Evolutionary conservation across 2,329 filamentous ascomycete genomes (phyloP), one percentile per base, ranked within the genome.

Genomic region (Colletotrichum cereale): DNA sequence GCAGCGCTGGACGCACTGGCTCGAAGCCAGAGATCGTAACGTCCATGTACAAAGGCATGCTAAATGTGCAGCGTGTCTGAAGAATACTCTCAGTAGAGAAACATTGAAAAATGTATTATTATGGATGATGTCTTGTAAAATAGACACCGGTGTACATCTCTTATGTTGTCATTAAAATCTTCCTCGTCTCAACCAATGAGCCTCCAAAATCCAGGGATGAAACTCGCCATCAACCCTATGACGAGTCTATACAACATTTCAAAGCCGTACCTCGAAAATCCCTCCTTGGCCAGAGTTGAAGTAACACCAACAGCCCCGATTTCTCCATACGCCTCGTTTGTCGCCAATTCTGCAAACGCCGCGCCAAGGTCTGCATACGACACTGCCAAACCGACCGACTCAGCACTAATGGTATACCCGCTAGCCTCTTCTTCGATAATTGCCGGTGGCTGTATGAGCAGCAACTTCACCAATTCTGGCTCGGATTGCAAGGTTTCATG

Each of bases 351-450:
- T 26, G 58, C 69, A 12, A 72, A 72, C 16, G 40, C 69, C 14
- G 69, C 65, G 3, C 69, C 69, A 2, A 72, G 60, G 14, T 69
- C 69, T 14, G 52, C 29, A 3, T 69, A 72, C 16, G 65, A 68
- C 3, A 58, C 66, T 2, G 53, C 31, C 10, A 69, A 11, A 2
- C 58, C 52, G 1, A 69, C 21, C 16, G 52, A 47, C 24, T 69
- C 60, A 5, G 56, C 60, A 31, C 58, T 50, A 12, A 72, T 69
- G 1, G 24, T 26, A 11, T 72, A 47, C 21, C 69, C 69, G 11
- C 66, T 72, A 10, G 40, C 58, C 2, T 69, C 69, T 18, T 69
- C 69, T 4, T 72, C 69, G 1, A 72, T 57, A 5, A 69, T 63
- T 11, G 65, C 65, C 5, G 65, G 65, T 5, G 69, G 69, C 48